phyloP scores from a whole-genome alignment of 1,139 yeast species.

The Blastobotrys indianensis region DNA sequence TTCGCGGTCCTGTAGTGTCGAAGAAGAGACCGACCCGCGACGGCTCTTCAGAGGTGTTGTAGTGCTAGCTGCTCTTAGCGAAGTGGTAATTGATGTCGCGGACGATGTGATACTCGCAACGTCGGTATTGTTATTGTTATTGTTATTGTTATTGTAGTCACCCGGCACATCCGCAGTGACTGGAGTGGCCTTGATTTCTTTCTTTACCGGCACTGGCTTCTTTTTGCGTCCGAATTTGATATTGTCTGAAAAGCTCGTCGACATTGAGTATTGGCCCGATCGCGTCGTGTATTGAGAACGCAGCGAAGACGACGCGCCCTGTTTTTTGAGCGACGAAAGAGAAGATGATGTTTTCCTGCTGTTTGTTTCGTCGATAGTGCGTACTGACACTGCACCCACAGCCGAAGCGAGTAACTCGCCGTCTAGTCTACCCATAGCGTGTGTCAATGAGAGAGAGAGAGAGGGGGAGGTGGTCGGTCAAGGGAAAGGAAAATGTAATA shows the following conservation, averaged over 20 bases:
- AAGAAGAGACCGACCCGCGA: no score
- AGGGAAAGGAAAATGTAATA: no score
- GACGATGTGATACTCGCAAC: background rate
- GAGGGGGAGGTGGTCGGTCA: no score
- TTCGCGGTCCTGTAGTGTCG: no score
- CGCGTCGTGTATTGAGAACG: background rate
- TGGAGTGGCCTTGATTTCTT: background rate
- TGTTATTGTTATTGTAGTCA: background rate
- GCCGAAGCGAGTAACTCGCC: conserved; percentile 1
- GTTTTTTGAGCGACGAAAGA: no score
- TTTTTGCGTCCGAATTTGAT: conserved; percentile 1
- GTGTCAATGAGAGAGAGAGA: no score
- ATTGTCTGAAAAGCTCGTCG: conserved; percentile 4
- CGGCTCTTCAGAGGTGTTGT: no score
- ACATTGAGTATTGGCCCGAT: conserved; percentile 1
- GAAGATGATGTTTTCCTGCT: no score
- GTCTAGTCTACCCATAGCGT: background rate
- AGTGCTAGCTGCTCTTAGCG: background rate
- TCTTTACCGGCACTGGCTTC: background rate
- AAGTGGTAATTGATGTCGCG: background rate
- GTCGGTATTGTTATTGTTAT: background rate
- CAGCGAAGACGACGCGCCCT: background rate
- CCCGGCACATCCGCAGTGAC: background rate
- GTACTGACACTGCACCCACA: background rate
- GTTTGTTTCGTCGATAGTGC: background rate